These are phyloP conservation scores for Podaxis sp. DNA, from an alignment of 768 basidiomycete species.

Conservation along the genomic window DNA sequence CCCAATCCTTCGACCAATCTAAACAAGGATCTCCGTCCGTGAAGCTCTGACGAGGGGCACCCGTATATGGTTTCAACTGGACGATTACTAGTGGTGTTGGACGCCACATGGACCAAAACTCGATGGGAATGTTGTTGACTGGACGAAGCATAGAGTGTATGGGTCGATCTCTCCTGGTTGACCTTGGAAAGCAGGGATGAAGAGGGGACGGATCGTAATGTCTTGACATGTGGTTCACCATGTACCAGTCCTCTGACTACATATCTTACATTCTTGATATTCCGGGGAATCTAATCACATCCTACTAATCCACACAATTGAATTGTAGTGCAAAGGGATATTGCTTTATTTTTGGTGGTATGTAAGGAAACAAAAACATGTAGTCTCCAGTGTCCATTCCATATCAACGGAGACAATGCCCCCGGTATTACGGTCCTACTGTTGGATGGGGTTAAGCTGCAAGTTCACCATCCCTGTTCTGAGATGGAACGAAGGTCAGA, in stretches of 20 bases:
- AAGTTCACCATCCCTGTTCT: background rate
- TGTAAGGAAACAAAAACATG: background rate
- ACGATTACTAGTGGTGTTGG: no score
- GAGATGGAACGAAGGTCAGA: background rate
- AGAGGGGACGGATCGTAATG: background rate
- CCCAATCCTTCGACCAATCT: slow-evolving; percentile 14
- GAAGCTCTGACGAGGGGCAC: slow-evolving; percentile 3
- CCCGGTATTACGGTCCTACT: background rate
- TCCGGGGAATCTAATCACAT: no score
- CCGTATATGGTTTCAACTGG: no score
- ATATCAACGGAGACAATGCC: background rate
- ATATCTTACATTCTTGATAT: background rate
- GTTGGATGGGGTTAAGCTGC: background rate
- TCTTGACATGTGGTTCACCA: background rate
- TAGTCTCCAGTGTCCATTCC: background rate
- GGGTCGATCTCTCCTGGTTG: background rate
- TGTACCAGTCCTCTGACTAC: background rate
- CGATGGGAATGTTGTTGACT: background rate
- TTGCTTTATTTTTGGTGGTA: background rate
- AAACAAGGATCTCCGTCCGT: background rate
- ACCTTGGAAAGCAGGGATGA: background rate
- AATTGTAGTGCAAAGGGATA: no score
- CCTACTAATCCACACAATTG: no score
- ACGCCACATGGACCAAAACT: no score
- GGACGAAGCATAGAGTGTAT: background rate